Evolutionary conservation across 2,329 filamentous ascomycete species (phyloP), one percentile per base, ranked within the genome.

Genomic region (Cadophora luteo-olivacea): DNA sequence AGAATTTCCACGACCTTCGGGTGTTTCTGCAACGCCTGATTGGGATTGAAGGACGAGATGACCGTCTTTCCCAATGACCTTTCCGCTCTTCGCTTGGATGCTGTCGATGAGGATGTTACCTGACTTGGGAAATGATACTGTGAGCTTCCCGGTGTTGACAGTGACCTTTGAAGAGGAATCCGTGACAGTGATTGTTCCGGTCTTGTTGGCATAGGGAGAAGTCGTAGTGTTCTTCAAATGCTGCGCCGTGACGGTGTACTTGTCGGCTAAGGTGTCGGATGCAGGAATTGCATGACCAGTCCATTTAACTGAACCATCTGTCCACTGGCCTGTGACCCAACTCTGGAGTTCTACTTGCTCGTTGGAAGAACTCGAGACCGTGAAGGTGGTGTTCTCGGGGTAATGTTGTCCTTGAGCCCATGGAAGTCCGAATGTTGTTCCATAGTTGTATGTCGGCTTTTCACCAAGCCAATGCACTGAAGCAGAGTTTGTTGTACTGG

Each of bases 271-370:
- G 0, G 71, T 73, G 1, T 82, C 81, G 0, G 80, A 81, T 5
- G 79, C 82, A 14, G 81, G 76, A 54, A 89, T 78, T 0, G 87
- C 86, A 72, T 89, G 87, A 0, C 82, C 86, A 2, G 84, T 87
- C 87, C 87, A 89, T 73, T 89, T 89, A 64, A 88, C 80, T 0
- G 87, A 87, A 32, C 84, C 85, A 76, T 89, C 87, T 0, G 83
- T 81, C 87, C 87, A 89, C 74, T 85, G 87, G 0, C 83, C 86
- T 0, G 84, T 88, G 3, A 82, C 79, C 86, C 87, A 89, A 0
- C 86, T 86, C 69, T 88, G 83, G 7, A 86, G 75, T 7, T 68
- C 64, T 22, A 68, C n/a, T 48, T 68, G 22, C 16, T 57, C 62
- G 38, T 67, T 60, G 2, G 64, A 49, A 6, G 49, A 45, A 12